Evolutionary conservation across 2,329 filamentous ascomycete species (phyloP), one percentile per base, ranked within the genome.

Genomic region (Sclerotinia subarctica): DNA sequence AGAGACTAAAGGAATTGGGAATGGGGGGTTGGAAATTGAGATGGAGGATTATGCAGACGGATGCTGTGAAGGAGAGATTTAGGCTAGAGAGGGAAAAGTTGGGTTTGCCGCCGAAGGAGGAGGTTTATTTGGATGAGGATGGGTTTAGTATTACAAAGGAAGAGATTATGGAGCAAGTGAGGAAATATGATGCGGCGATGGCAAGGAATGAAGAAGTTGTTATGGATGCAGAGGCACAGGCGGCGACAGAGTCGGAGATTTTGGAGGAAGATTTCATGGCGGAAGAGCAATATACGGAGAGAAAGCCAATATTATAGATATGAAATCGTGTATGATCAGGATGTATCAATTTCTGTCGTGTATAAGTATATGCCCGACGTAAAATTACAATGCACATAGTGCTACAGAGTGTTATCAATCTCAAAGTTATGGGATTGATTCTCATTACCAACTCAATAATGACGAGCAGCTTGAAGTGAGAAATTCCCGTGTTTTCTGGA

Each of bases 21-120:
- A 88, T 94, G 64, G 90, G 90, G 72, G 95, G 95, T 8, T 99
- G 95, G 95, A 87, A 89, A 74, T 81, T 99, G 76, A 84, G 95
- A 72, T 97, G 93, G 91, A 86, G 91, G 70, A 83, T 99, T 70
- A 93, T 97, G 89, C 92, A 94, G 81, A 93, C 88, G 5, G 81
- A 83, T 1, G 80, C 81, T 26, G 85, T 96, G 63, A 87, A 88
- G 78, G 84, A 85, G 72, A 82, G 86, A 72, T 91, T 93, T 76
- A 84, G 85, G 53, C 78, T 80, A 62, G 84, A 97, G 81, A 83
- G 93, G 70, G 80, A 82, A 68, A 81, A 81, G 26, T 78, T 95
- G 62, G 91, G 92, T 0, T 76, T 97, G 69, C 83, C 85, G 6
- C 81, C 84, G 32, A 80, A 82, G 66, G 74, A 78, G 63, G 79